Evolutionary conservation across 331 rosid species (phyloP).

Genomic region (Saraca asoca): DNA sequence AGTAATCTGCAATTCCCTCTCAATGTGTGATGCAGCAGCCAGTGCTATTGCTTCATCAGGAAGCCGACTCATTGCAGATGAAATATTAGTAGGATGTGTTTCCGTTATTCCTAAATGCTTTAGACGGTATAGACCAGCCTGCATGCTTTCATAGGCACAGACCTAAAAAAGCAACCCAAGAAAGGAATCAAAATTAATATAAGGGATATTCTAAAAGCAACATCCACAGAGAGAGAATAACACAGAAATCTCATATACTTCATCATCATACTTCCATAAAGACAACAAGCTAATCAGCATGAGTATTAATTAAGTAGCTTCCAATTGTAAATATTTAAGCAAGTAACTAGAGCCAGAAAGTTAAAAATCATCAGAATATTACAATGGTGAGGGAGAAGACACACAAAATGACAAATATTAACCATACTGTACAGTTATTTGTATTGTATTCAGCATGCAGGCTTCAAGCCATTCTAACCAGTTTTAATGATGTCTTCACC

Average conservation of each 20-base stretch:
- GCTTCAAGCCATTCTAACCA: slow-evolving; percentile 4
- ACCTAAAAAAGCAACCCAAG: slow-evolving; percentile 55
- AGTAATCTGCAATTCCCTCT: slow-evolving; percentile 93
- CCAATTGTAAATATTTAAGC: background rate
- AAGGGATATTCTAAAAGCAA: no score
- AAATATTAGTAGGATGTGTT: slow-evolving; percentile 77
- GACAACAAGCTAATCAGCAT: slow-evolving; percentile 21
- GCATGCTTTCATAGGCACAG: slow-evolving; percentile 97
- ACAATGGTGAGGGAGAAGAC: background rate
- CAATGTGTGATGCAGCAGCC: slow-evolving; percentile 98
- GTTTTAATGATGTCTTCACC: slow-evolving; percentile 18
- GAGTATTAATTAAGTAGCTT: background rate
- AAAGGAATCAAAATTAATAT: slow-evolving; percentile 24
- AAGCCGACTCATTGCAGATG: slow-evolving; percentile 92
- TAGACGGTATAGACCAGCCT: slow-evolving; percentile 91
- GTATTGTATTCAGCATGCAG: background rate
- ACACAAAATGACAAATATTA: slow-evolving; percentile 1
- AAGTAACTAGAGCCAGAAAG: slow-evolving; percentile 25
- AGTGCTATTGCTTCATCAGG: slow-evolving; percentile 93
- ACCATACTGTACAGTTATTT: slow-evolving; percentile 5
- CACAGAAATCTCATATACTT: background rate
- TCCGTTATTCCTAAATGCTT: slow-evolving; percentile 91
- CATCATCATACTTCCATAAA: background rate
- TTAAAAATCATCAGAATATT: slow-evolving; percentile 6
- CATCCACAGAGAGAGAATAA: background rate